Percentiles rank a stretch among this genome's conserved stretches.
Evolutionary conservation across 345 rosid genomes (phyloP).

Genomic region (Sisymbrium altissimum): DNA sequence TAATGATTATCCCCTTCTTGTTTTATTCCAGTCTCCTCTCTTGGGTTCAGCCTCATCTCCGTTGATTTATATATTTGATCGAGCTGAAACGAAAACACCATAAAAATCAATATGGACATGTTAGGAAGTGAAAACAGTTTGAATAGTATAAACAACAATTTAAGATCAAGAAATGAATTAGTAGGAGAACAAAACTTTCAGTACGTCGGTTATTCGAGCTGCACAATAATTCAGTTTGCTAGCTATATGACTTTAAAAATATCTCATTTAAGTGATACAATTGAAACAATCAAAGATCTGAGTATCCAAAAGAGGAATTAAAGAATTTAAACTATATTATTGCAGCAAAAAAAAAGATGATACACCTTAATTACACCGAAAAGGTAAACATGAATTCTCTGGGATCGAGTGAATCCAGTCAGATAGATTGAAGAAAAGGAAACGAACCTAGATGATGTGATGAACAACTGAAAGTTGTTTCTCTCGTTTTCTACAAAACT

Average conservation of each 20-base stretch:
- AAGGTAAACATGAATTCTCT: background rate
- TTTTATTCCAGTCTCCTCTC: background rate
- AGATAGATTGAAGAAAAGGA: background rate
- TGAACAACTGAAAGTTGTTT: background rate
- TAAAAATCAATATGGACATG: background rate
- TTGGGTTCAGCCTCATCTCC: constrained; percentile 7
- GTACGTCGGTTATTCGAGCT: background rate
- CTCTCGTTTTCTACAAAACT: background rate
- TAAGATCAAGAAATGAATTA: constrained; percentile 2
- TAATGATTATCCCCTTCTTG: constrained; percentile 3
- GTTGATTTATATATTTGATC: background rate
- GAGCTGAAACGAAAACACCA: background rate
- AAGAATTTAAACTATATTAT: background rate
- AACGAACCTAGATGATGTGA: background rate
- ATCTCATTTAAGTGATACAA: background rate
- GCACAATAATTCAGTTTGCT: background rate
- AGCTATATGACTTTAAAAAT: background rate
- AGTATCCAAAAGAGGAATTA: background rate
- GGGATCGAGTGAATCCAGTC: constrained; percentile 3
- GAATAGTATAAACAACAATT: background rate
- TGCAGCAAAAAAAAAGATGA: background rate
- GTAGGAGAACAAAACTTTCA: background rate
- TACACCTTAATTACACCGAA: background rate
- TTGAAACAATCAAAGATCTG: background rate
- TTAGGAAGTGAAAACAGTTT: background rate